Evolutionary conservation across 2,329 filamentous ascomycete species (phyloP).

Genomic region (Fusarium sp.): DNA sequence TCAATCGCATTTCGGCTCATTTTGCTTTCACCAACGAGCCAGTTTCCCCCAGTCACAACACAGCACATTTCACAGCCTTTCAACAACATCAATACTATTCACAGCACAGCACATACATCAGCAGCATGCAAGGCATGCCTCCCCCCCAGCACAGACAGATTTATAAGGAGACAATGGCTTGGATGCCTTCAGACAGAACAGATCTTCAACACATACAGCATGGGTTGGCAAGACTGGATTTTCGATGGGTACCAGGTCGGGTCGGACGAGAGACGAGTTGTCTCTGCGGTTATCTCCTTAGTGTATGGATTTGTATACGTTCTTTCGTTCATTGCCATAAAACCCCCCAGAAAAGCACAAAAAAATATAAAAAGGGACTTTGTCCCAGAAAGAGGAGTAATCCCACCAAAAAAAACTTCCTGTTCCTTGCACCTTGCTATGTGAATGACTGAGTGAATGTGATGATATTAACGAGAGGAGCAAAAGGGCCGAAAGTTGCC

Average conservation of each 20-base stretch:
- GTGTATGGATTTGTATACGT: conserved; percentile 23
- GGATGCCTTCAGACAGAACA: conserved; percentile 20
- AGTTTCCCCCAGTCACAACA: not conserved
- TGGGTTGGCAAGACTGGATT: conserved; percentile 25
- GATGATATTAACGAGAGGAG: conserved; percentile 9
- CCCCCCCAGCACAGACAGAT: conserved; percentile 4
- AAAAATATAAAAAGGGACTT: conserved; percentile 30
- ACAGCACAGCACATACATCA: not conserved
- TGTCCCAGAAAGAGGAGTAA: conserved; percentile 23
- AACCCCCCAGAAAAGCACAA: conserved; percentile 25
- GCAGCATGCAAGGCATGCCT: conserved; percentile 19
- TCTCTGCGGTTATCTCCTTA: conserved; percentile 8
- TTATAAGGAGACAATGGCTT: conserved; percentile 10
- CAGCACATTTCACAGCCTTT: too few relatives aligned
- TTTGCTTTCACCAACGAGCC: not conserved
- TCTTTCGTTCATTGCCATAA: not conserved
- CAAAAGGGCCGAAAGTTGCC: conserved; percentile 35
- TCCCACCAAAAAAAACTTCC: conserved; percentile 23
- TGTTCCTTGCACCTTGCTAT: not conserved
- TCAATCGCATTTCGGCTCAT: conserved; percentile 4
- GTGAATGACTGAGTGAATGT: conserved; percentile 14
- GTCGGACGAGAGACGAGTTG: conserved; percentile 9
- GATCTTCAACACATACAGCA: conserved; percentile 7
- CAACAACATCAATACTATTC: not conserved
- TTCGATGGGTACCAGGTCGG: conserved; percentile 17